These are phyloP conservation scores for Epichloe uncinata DNA, from an alignment of 2,329 filamentous ascomycete genomes.

Conservation along the genomic window DNA sequence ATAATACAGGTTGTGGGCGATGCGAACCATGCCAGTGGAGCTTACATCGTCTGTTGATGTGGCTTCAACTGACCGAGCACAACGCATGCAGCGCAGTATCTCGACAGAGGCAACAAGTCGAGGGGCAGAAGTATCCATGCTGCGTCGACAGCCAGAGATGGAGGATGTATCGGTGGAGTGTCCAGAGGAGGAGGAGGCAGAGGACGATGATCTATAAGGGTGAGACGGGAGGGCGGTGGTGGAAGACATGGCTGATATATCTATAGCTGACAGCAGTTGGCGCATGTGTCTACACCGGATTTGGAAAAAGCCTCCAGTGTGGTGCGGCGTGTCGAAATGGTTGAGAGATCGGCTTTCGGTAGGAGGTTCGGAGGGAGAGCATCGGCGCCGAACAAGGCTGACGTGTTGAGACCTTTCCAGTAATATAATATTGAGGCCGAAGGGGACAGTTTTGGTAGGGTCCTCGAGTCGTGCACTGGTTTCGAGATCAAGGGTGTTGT, in stretches of 20 bases:
- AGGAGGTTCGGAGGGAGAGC: neutral
- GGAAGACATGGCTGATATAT: slow-evolving; percentile 8
- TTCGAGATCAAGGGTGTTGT: neutral
- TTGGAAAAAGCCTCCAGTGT: neutral
- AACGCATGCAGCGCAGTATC: slow-evolving; percentile 50
- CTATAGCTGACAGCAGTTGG: neutral
- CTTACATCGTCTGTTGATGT: slow-evolving; percentile 46
- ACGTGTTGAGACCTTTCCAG: neutral
- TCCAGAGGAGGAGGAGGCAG: slow-evolving; percentile 28
- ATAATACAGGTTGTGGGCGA: slow-evolving; percentile 54
- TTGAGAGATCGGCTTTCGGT: neutral
- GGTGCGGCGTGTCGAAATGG: neutral
- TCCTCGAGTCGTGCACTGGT: neutral
- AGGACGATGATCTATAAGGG: slow-evolving; percentile 13
- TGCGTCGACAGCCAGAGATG: slow-evolving; percentile 22
- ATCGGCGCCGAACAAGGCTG: neutral
- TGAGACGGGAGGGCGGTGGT: slow-evolving; percentile 7
- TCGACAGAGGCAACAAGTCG: slow-evolving; percentile 40
- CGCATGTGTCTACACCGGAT: neutral
- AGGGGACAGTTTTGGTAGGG: neutral
- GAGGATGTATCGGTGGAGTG: slow-evolving; percentile 21
- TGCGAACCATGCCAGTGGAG: slow-evolving; percentile 49
- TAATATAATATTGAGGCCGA: neutral
- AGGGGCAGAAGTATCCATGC: slow-evolving; percentile 33
- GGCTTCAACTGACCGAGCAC: slow-evolving; percentile 45